Evolutionary conservation across 2,329 filamentous ascomycete genomes (phyloP), one percentile per base, ranked within the genome.

Genomic region (Ambrosiella cleistominuta): DNA sequence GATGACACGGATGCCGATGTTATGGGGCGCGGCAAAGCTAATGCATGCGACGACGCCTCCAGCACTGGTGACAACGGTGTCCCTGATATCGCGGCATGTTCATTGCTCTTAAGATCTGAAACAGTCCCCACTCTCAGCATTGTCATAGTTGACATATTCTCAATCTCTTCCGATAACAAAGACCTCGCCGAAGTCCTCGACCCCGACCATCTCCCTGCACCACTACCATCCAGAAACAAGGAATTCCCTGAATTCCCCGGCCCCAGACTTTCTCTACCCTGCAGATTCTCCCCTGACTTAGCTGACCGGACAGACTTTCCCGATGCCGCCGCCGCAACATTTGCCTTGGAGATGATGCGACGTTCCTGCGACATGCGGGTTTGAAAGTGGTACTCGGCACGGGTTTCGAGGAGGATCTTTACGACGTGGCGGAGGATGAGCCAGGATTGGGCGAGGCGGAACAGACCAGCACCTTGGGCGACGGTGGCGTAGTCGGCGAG

Each of bases 381-480:
- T 56, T 81, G 72, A 0, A 79, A 70, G 63, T 84, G 81, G 61
- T 78, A 80, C 49, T 78, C 73, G 1, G 76, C 79, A 36, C 81
- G 72, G 37, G 74, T 72, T 13, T 69, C 70, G 1, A 84, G 70
- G 0, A 84, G 69, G 11, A 81, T 66, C 17, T 71, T 68, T 62
- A 81, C 74, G 8, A 75, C 76, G 63, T 78, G 82, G 0, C 75
- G 74, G 17, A 84, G 65, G 11, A 83, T 72, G 37, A 79, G 75
- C 81, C 81, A 84, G 1, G 79, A 81, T 64, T 84, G 81, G 4
- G 81, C 78, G 0, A 84, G 70, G 1, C 81, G 74, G 64, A 78
- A 83, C 53, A 79, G 71, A 38, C 74, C 75, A 17, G 76, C 74
- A 2, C 68, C 70, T 62, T 83, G 79, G 1, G 81, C 78, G n/a